Base-by-base conservation (phyloP, 202 grass and related monocot genomes). In the Zizania palustris region DNA sequence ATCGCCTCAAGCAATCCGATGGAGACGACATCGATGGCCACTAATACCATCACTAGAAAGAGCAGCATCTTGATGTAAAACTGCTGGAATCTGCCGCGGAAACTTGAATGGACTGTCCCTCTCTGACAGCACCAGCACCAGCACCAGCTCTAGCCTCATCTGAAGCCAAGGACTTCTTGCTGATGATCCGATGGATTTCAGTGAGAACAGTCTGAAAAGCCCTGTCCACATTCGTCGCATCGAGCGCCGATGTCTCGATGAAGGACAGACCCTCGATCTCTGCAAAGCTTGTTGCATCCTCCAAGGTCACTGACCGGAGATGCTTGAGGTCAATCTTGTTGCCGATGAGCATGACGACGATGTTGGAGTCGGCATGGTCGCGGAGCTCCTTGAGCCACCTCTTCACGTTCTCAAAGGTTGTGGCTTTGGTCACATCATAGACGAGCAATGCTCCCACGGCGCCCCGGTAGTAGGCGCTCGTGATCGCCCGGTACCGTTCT, bases 321-420 rank as follows among this genome's bases (percentile, higher is more conserved):
- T 89, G 74, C 7, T 60, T 60, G 49, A 96, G 82, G 78, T 96
- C 92, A 4, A 64, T 90, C 84, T 96, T 96, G 87, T 96, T 96
- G 77, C 86, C 89, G 51, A 92, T 44, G 41, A 96, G 84, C 92
- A 88, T 87, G 45, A 92, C 78, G 2, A 76, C 87, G 34, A 85
- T 81, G 77, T 85, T 85, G 69, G 84, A 72, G 71, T 96, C 92
- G 2, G 89, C 84, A 45, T 92, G 89, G 22, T 92, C 82, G 0
- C 84, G 92, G 45, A 96, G 89, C 83, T 96, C 92, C 38, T 76
- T 85, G 11, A 96, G 86, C 92, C 92, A 96, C 43, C 92, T 83
- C 72, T 72, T 59, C 4, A 83, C 82, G 66, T 83, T 92, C 60
- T 85, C 92, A 3, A 92, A 92, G 6, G 92, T 92, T 5, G 50